Percentiles rank a stretch among this genome's conserved stretches.
Evolutionary conservation across 495 filamentous ascomycete genomes (phyloP).

Genomic region (Annulohypoxylon bovei): DNA sequence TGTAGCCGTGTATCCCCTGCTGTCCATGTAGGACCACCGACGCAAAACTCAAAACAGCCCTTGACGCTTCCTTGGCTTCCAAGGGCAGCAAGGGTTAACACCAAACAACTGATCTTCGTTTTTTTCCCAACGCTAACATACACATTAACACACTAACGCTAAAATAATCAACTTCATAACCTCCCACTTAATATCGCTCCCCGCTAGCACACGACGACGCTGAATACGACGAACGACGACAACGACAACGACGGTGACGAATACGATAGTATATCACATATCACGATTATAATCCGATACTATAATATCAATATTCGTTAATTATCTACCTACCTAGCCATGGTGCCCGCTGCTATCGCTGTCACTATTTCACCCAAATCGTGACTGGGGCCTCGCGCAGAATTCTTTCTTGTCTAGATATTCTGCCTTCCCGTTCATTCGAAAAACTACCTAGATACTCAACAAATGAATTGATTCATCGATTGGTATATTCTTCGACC

Average conservation of each 20-base stretch:
- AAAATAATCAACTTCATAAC: conserved; percentile 4
- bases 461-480: background rate
- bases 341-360: conserved; percentile 18
- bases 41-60: conserved; percentile 17
- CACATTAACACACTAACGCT: background rate
- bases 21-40: conserved; percentile 9
- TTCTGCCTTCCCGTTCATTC: conserved; percentile 16
- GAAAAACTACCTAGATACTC: background rate
- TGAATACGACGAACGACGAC: conserved; percentile 1
- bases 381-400: conserved; percentile 26
- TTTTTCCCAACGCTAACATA: conserved; percentile 3
- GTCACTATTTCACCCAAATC: conserved; percentile 26
- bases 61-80: background rate
- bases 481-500: conserved; percentile 1
- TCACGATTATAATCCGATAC: conserved; percentile 9
- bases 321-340: conserved; percentile 20
- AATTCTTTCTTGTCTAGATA: background rate
- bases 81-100: background rate
- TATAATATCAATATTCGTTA: background rate
- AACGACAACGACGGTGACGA: background rate
- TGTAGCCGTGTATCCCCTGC: background rate
- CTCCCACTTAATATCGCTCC: background rate
- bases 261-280: background rate
- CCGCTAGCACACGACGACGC: background rate
- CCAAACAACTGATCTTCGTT: background rate